phyloP scores from a whole-genome alignment of 352 stramenopile genomes.

The Blastocystis sp. region DNA sequence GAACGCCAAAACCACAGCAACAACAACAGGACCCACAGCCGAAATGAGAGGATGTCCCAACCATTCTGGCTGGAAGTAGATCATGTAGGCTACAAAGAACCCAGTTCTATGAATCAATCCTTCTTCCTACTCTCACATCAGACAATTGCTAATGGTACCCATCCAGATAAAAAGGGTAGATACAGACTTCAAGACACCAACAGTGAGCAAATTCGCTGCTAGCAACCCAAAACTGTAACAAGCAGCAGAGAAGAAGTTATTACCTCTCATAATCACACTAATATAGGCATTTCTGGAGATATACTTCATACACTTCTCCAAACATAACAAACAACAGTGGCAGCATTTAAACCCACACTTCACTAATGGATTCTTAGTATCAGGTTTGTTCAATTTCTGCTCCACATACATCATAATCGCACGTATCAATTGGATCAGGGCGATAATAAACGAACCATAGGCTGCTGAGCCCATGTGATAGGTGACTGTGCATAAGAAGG shows the following conservation, averaged over 20 bases:
- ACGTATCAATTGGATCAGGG: slow-evolving; percentile 86
- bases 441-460: slow-evolving; percentile 88
- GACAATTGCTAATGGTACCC: slow-evolving; percentile 74
- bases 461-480: slow-evolving; percentile 90
- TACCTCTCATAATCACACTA: slow-evolving; percentile 74
- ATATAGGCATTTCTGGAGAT: slow-evolving; percentile 94
- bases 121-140: slow-evolving; percentile 63
- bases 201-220: slow-evolving; percentile 77
- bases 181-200: slow-evolving; percentile 80
- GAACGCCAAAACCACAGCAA: slow-evolving; percentile 82
- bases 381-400: slow-evolving; percentile 79
- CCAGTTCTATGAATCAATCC: slow-evolving; percentile 68
- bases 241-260: slow-evolving; percentile 75
- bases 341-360: slow-evolving; percentile 68
- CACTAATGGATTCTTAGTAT: slow-evolving; percentile 76
- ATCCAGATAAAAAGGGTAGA: slow-evolving; percentile 84
- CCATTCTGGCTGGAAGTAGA: background rate
- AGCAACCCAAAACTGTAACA: slow-evolving; percentile 86
- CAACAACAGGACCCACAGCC: slow-evolving; percentile 68
- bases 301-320: slow-evolving; percentile 82
- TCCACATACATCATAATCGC: slow-evolving; percentile 68
- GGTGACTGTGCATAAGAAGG: slow-evolving; percentile 75
- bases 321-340: slow-evolving; percentile 81
- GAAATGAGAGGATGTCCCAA: slow-evolving; percentile 9
- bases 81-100: slow-evolving; percentile 66